A percentile compares a stretch with the other conserved stretches of the same genome.
These are phyloP conservation scores for Stagonosporopsis rhizophila DNA, from an alignment of 2,329 filamentous ascomycete genomes.

Conservation along the genomic window DNA sequence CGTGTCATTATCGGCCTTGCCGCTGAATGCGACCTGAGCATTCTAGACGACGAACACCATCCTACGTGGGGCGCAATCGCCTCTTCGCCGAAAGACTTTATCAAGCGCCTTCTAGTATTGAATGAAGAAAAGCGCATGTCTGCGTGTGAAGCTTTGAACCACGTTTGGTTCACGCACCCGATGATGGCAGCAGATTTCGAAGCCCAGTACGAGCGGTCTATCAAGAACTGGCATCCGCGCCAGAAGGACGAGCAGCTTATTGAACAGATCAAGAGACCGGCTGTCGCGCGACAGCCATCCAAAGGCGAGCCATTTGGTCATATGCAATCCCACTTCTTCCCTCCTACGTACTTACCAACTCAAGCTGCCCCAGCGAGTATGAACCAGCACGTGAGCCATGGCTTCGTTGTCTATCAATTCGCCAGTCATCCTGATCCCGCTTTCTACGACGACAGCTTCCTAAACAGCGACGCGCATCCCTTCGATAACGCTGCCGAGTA, in stretches of 20 bases:
- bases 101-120: constrained; percentile 58
- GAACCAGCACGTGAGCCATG: not conserved
- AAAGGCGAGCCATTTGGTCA: not conserved
- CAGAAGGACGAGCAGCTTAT: constrained; percentile 35
- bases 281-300: no score
- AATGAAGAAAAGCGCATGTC: constrained; percentile 60
- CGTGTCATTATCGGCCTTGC: constrained; percentile 45
- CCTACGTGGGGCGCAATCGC: constrained; percentile 54
- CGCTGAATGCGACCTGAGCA: constrained; percentile 51
- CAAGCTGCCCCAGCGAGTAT: not conserved
- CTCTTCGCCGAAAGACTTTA: constrained; percentile 59
- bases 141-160: constrained; percentile 60
- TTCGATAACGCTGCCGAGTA: not conserved
- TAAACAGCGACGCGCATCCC: no score
- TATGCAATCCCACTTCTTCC: not conserved
- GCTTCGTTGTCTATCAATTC: constrained; percentile 1
- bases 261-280: constrained; percentile 27
- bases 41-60: constrained; percentile 51
- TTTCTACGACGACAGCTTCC: not conserved
- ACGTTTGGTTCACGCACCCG: constrained; percentile 65
- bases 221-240: constrained; percentile 59
- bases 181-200: constrained; percentile 57
- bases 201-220: constrained; percentile 58
- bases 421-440: constrained; percentile 12
- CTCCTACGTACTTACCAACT: not conserved